Evolutionary conservation across 441 rosid genomes (phyloP).

Genomic region (Gossypium aridum): DNA sequence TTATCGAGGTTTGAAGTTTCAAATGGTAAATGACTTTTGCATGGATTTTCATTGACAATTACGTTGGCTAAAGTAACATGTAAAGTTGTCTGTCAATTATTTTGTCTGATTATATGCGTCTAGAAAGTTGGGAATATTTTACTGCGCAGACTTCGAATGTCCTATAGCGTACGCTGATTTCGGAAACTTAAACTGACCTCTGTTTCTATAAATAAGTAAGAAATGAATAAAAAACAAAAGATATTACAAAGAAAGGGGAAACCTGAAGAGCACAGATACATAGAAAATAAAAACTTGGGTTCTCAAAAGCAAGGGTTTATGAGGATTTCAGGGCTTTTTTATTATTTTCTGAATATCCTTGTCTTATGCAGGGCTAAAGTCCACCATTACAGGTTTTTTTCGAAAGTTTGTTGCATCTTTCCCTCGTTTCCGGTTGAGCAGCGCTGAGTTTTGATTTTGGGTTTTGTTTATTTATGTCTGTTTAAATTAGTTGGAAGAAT

Average conservation of each 20-base stretch:
- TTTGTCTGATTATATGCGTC: not conserved
- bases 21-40: no score
- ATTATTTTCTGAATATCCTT: not conserved
- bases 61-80: no score
- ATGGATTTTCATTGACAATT: no score
- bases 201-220: not conserved
- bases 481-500: slow-evolving; percentile 7
- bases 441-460: not conserved
- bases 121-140: not conserved
- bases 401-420: not conserved
- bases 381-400: not conserved
- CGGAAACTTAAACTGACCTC: not conserved
- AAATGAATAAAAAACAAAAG: not conserved
- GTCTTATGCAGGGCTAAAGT: not conserved
- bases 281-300: not conserved
- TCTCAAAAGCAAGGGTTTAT: not conserved
- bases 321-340: not conserved
- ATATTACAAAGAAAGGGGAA: not conserved
- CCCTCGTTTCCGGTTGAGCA: not conserved
- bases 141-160: no score
- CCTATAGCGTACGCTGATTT: no score
- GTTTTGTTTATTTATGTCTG: not conserved
- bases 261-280: slow-evolving; percentile 6
- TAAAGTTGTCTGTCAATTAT: not conserved
- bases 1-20: no score